These are phyloP conservation scores for Oemleria cerasiformis DNA, from an alignment of 306 rosid species.

Conservation along the genomic window DNA sequence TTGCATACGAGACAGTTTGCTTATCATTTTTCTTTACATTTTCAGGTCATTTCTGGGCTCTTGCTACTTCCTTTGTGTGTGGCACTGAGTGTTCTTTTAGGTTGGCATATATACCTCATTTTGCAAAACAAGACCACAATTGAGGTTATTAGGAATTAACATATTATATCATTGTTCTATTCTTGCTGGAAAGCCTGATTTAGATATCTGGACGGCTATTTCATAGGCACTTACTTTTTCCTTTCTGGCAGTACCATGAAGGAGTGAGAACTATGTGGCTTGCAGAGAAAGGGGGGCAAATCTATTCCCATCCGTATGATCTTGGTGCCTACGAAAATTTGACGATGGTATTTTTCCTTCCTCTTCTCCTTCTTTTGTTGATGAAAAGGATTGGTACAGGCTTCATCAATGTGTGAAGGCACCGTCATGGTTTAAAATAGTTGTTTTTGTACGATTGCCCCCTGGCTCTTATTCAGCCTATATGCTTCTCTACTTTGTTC, in stretches of 20 bases:
- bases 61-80: slow-evolving; percentile 68
- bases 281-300: slow-evolving; percentile 86
- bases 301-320: slow-evolving; percentile 91
- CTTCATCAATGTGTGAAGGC: neutral
- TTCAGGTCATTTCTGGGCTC: slow-evolving; percentile 78
- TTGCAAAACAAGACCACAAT: slow-evolving; percentile 94
- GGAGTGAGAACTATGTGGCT: slow-evolving; percentile 98
- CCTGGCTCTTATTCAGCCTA: neutral
- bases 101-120: slow-evolving; percentile 87
- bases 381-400: neutral
- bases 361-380: neutral
- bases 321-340: slow-evolving; percentile 89
- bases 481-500: neutral
- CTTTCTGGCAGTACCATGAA: slow-evolving; percentile 71
- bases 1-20: slow-evolving; percentile 24
- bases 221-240: slow-evolving; percentile 16
- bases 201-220: slow-evolving; percentile 13
- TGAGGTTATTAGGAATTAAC: slow-evolving; percentile 58
- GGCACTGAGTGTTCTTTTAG: slow-evolving; percentile 71
- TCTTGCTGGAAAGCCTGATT: slow-evolving; percentile 21
- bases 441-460: neutral
- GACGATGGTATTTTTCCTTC: slow-evolving; percentile 46
- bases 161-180: slow-evolving; percentile 21
- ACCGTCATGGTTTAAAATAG: neutral
- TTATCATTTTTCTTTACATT: slow-evolving; percentile 20